Conservation (phyloP, 2,329 filamentous ascomycete species). For the Cytospora piceae region DNA sequence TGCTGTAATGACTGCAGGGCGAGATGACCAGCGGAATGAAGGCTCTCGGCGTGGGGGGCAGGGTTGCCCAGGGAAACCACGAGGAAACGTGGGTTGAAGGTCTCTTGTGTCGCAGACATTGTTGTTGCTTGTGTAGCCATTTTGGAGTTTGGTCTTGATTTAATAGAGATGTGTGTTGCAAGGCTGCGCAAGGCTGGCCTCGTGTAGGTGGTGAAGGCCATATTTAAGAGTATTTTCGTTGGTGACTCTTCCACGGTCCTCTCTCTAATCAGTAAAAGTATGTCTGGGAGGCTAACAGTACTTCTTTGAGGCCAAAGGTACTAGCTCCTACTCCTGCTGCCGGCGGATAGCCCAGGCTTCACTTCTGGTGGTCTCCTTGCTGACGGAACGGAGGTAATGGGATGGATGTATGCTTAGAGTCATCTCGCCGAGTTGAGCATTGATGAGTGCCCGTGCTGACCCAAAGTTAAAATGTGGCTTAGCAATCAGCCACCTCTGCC, state of each 20-base stretch:
- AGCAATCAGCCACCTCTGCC: not conserved
- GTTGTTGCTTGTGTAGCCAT: conserved; percentile 1
- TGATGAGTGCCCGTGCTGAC: too few species aligned
- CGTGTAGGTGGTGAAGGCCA: conserved; percentile 12
- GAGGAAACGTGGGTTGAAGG: conserved; percentile 61
- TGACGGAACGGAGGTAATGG: not conserved
- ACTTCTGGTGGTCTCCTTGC: not conserved
- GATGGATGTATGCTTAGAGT: not conserved
- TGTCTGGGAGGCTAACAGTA: not conserved
- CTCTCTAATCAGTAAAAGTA: not conserved
- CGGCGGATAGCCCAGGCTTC: not conserved
- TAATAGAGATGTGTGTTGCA: not conserved
- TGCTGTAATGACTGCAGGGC: conserved; percentile 66
- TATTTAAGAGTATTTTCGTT: not conserved
- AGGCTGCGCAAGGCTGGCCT: conserved; percentile 12
- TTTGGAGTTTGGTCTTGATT: conserved; percentile 6
- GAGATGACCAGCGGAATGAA: conserved; percentile 86
- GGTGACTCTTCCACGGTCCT: not conserved
- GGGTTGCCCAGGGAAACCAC: conserved; percentile 90
- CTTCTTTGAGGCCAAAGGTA: not conserved
- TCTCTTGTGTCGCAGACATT: conserved; percentile 10
- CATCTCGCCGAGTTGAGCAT: not conserved
- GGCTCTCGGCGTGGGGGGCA: conserved; percentile 71
- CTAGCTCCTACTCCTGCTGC: not conserved
- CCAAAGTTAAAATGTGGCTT: not conserved